Evolutionary conservation across 495 filamentous ascomycete genomes (phyloP).

Genomic region (Hyaloscypha finlandica): DNA sequence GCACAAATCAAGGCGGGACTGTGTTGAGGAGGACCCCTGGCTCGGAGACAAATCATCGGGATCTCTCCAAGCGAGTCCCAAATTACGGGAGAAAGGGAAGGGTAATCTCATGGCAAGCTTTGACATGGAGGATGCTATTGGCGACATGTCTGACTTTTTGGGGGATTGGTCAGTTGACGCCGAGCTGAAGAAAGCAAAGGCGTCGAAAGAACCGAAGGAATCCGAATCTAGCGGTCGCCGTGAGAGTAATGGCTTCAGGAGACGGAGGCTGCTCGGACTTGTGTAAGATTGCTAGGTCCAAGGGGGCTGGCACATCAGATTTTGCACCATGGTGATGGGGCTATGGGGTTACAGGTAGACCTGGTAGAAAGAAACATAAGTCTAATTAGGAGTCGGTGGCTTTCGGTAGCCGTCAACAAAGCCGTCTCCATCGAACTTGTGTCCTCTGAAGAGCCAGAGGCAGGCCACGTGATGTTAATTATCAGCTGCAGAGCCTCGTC

Average conservation of each 20-base stretch:
- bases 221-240: not conserved
- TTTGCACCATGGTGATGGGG: not conserved
- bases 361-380: not conserved
- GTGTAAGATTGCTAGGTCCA: slow-evolving; percentile 3
- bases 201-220: slow-evolving; percentile 5
- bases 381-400: not conserved
- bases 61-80: not conserved
- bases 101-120: slow-evolving; percentile 10
- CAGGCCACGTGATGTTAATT: not conserved
- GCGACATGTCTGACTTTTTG: slow-evolving; percentile 24
- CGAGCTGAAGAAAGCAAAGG: slow-evolving; percentile 26
- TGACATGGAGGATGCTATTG: slow-evolving; percentile 26
- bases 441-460: not conserved
- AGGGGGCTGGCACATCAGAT: not conserved
- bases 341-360: not conserved
- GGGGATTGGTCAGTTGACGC: slow-evolving; percentile 31
- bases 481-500: not conserved
- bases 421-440: not conserved
- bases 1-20: not conserved
- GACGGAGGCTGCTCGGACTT: slow-evolving; percentile 25
- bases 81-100: not conserved
- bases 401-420: not conserved
- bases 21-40: not conserved
- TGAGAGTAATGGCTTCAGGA: slow-evolving; percentile 15
- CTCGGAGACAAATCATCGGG: not conserved